Base-by-base conservation (phyloP, 1,139 yeast species). In the Hemisphaericaspora xylofermentans region DNA sequence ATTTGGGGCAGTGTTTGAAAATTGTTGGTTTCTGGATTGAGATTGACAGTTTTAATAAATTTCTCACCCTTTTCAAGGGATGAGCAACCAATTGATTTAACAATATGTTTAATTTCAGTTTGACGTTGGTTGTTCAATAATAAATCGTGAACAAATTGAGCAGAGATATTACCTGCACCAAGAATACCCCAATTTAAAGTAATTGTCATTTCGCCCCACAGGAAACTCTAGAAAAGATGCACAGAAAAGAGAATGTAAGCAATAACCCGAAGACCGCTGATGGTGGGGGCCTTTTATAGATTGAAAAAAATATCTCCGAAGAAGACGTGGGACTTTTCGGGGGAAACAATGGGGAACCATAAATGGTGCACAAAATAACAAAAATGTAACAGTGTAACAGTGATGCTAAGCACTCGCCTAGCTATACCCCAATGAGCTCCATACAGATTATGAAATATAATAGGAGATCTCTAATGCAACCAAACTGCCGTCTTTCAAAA, bases 101-200 rank as follows among this genome's bases (percentile, higher is more conserved):
- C 51, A 8, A 60, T 50, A 43, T 67, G 73, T 4, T 47, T 52
- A 34, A 60, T 42, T 15, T 49, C 48, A 3, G 49, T 44, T n/a
- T 52, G 44, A 24, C 51, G 42, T 18, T 50, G 48, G 49, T 62
- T 64, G 40, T 58, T 64, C 41, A 64, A 53, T 37, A 63, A 44
- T 39, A 70, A 57, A 43, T 70, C 76, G 42, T 60, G 60, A 12
- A 60, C 71, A 43, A 70, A 70, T 38, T 64, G 66, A 13, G 63
- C 58, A 6, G 74, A 66, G 40, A 70, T 70, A 46, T 66, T 64
- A n/a, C 76, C 76, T 14, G 75, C 74, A n/a, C 76, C 76, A 35
- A 69, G 57, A 30, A 70, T 68, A 24, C 74, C 75, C 75, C 76
- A 70, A 42, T 59, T 56, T 35, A 62, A 43, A 30, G 52, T 48